Base-by-base conservation (phyloP, 192 early-diverging fungal species). In the Coemansia sp. region DNA sequence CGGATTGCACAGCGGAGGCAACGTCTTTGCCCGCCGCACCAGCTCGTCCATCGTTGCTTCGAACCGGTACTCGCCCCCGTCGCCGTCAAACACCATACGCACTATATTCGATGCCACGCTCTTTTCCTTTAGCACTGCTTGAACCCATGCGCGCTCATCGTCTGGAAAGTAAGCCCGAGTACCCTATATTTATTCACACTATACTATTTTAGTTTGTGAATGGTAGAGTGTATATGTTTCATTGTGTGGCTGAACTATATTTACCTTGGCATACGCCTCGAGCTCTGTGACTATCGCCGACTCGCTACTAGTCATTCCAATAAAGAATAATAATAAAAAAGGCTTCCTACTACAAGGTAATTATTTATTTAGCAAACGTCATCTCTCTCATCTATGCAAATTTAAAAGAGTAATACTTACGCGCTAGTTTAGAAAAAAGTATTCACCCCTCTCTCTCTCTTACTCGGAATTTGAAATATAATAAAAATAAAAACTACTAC, bases 1-100 rank as follows among this genome's bases (percentile, higher is more conserved):
- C 20, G 97, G 96, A 73, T 99, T 99, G 79, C 94, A 88, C 59
- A 99, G 84, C 33, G 95, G 95, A 24, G 97, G 97, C 15, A 99
- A 85, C 36, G 89, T 87, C 38, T 85, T 87, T 72, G 85, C 84
- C 59, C 90, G 90, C 59, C 85, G 87, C 41, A 86, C 84, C 8
- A 98, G 83, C 75, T 93, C 89, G 16, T 72, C 82, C 27, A 93
- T 66, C 29, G 92, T 93, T 11, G 88, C 88, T 55, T 91, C 89
- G 72, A 96, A 91, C 42, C 10, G 8, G 68, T 82, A 82, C 43
- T n/a, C 67, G 1, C 16, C 31, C 16, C 40, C 64, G 0, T 43
- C 63, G 31, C 80, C 66, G 54, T 61, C 49, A 57, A 83, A 83
- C 31, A 43, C 49, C 80, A 83, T 78, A 57, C 44, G 12, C 38